These are phyloP conservation scores for Nannochloropsis salina DNA, from an alignment of 108 stramenopile species.

Conservation along the genomic window DNA sequence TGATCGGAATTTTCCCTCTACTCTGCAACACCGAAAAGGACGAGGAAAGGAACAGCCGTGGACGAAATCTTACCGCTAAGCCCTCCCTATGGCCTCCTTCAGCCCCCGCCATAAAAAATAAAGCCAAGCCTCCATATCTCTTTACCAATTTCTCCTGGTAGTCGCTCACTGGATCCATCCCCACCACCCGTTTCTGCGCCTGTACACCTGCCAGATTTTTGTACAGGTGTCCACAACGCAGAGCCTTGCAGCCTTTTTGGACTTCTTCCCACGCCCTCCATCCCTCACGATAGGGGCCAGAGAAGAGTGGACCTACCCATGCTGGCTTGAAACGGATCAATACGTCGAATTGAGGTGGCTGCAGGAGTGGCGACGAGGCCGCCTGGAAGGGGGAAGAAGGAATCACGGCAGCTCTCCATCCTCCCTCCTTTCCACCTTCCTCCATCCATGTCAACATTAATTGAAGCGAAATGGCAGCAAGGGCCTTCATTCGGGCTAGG, in stretches of 20 bases:
- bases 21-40: constrained; percentile 7
- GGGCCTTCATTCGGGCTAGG: neutral
- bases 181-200: constrained; percentile 7
- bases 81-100: neutral
- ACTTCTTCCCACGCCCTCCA: neutral
- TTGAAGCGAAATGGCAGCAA: neutral
- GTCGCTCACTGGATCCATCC: neutral
- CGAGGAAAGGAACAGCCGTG: neutral
- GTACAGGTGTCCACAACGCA: neutral
- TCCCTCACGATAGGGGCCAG: neutral
- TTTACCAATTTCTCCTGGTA: neutral
- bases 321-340: neutral
- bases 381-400: neutral
- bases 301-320: neutral
- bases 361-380: neutral
- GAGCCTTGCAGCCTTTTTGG: constrained; percentile 17
- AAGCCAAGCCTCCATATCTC: neutral
- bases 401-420: neutral
- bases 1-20: neutral
- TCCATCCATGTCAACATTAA: neutral
- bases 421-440: neutral
- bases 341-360: neutral
- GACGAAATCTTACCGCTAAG: neutral
- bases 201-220: neutral
- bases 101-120: neutral